These are phyloP conservation scores for Neofusicoccum kwambonambiense DNA, from an alignment of 2,329 filamentous ascomycete genomes.

Conservation along the genomic window DNA sequence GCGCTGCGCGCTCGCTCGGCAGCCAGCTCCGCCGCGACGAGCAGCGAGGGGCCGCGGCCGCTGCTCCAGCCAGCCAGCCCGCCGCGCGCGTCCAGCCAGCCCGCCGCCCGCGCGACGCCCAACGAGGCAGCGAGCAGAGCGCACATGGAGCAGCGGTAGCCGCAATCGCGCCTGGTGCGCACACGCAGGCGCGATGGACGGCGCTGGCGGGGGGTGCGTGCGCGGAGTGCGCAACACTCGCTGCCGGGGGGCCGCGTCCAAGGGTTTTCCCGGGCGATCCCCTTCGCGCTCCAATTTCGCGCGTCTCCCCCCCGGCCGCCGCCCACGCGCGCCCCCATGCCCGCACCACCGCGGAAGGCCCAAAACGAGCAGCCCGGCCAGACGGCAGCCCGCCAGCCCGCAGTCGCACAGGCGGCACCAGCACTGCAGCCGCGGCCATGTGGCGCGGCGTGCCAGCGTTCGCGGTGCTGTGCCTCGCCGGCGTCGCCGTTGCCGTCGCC, in stretches of 20 bases:
- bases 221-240: not conserved
- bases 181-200: too few species aligned
- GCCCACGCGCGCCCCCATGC: not conserved
- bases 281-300: not conserved
- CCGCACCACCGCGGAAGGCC: not conserved
- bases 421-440: too few species aligned
- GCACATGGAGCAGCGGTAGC: not conserved
- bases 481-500: not conserved
- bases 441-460: too few species aligned
- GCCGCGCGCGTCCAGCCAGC: too few species aligned
- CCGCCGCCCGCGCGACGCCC: too few species aligned
- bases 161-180: not conserved
- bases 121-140: too few species aligned
- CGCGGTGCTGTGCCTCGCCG: not conserved
- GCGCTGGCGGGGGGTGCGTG: not conserved
- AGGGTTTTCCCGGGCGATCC: constrained; percentile 12
- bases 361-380: not conserved
- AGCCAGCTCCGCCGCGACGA: too few species aligned
- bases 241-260: not conserved
- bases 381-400: too few species aligned
- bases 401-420: too few species aligned
- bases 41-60: too few species aligned
- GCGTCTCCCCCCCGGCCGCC: not conserved
- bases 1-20: too few species aligned
- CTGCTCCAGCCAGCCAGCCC: too few species aligned